Conservation (phyloP, 164 flowering plant genomes). For the Euptelea pleiosperma region DNA sequence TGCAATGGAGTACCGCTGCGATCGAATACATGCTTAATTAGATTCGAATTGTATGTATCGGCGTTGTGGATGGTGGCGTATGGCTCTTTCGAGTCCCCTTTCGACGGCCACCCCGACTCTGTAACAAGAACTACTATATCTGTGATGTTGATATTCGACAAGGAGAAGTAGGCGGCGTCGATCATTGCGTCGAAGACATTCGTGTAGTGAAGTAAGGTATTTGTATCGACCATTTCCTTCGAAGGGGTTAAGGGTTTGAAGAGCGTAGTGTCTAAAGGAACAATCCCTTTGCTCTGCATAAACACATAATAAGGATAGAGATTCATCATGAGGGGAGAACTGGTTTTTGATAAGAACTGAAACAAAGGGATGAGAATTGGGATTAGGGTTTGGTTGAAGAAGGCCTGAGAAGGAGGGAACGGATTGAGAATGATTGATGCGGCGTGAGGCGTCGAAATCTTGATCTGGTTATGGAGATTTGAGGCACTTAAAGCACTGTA, state of each 20-base stretch:
- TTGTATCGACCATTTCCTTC: conserved; percentile 93
- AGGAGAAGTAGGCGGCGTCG: conserved; percentile 77
- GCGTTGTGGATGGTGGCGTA: conserved; percentile 88
- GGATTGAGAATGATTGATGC: conserved; percentile 79
- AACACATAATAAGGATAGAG: conserved; percentile 93
- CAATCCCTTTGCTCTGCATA: conserved; percentile 92
- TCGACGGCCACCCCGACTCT: conserved; percentile 92
- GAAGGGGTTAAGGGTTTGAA: conserved; percentile 83
- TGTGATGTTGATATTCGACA: conserved; percentile 76
- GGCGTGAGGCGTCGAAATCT: conserved; percentile 83
- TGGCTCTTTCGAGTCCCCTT: conserved; percentile 79
- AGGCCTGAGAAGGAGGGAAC: conserved; percentile 96
- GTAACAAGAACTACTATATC: conserved; percentile 78
- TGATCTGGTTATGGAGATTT: conserved; percentile 59
- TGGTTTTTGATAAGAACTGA: conserved; percentile 61
- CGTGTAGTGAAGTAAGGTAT: conserved; percentile 88
- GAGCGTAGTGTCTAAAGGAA: conserved; percentile 75
- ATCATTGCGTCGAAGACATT: conserved; percentile 93
- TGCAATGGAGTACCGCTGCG: conserved; percentile 76
- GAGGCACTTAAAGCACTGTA: conserved; percentile 71
- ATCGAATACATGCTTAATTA: conserved; percentile 74
- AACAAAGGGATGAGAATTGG: conserved; percentile 53
- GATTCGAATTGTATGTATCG: conserved; percentile 77
- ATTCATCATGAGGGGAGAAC: conserved; percentile 88
- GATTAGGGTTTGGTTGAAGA: conserved; percentile 65